Percentiles rank a stretch among this genome's conserved stretches.
Evolutionary conservation across 306 rosid species (phyloP).

Genomic region (Morella rubra): DNA sequence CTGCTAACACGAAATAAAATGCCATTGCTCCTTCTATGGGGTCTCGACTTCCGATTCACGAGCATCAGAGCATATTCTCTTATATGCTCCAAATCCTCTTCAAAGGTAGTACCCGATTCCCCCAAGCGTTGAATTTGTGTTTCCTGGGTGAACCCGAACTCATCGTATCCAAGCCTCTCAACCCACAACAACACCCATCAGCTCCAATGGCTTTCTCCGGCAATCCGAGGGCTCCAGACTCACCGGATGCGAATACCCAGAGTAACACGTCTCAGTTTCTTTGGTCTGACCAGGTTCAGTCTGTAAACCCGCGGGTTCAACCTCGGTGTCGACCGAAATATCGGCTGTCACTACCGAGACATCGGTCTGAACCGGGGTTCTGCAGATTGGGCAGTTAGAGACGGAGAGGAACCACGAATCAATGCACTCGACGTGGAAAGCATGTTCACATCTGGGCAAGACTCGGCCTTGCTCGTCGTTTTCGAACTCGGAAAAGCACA

Average conservation of each 20-base stretch:
- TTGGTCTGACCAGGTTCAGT: not conserved
- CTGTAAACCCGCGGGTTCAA: not conserved
- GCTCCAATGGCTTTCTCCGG: constrained; percentile 35
- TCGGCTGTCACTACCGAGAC: not conserved
- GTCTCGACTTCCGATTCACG: not conserved
- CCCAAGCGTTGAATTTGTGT: constrained; percentile 4
- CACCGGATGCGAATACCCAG: constrained; percentile 16
- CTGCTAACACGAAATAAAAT: not conserved
- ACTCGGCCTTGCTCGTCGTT: constrained; percentile 36
- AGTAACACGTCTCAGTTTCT: constrained; percentile 13
- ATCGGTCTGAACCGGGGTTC: constrained; percentile 27
- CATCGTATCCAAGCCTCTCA: not conserved
- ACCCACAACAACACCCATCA: constrained; percentile 8
- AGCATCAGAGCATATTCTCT: not conserved
- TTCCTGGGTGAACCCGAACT: constrained; percentile 12
- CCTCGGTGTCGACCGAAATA: not conserved
- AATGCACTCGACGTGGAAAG: constrained; percentile 46
- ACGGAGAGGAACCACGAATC: constrained; percentile 52
- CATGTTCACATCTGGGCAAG: constrained; percentile 52
- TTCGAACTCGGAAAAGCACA: constrained; percentile 49
- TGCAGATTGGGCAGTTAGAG: constrained; percentile 59
- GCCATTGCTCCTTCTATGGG: not conserved
- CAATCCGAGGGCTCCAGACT: constrained; percentile 19
- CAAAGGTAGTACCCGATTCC: constrained; percentile 4
- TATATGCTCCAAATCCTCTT: constrained; percentile 37